These are phyloP conservation scores for Nakazawaea siamensis DNA, from an alignment of 805 yeast species.

Conservation along the genomic window DNA sequence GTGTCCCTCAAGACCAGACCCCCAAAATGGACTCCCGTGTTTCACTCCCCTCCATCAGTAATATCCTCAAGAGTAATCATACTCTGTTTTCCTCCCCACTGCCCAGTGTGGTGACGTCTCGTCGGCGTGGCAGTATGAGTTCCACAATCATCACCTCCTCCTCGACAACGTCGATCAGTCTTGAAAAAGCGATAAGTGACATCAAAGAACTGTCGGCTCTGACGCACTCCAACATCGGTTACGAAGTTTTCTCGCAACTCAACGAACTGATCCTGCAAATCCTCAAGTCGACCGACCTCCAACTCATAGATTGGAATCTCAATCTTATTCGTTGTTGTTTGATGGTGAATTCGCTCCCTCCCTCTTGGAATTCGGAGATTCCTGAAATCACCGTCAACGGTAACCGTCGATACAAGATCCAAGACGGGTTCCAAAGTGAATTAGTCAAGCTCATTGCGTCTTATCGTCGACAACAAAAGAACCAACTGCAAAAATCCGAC, in stretches of 20 bases:
- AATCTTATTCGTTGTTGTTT: slow-evolving; percentile 41
- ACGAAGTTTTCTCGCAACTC: slow-evolving; percentile 18
- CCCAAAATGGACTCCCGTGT: too few relatives aligned
- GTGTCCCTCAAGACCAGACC: too few relatives aligned
- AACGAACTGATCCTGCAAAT: slow-evolving; percentile 13
- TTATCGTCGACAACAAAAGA: slow-evolving; percentile 9
- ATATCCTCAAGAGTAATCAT: slow-evolving; percentile 5
- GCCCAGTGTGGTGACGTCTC: too few relatives aligned
- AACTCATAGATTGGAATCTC: slow-evolving; percentile 41
- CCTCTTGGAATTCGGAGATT: slow-evolving; percentile 2
- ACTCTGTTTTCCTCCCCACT: too few relatives aligned
- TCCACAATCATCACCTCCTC: too few relatives aligned
- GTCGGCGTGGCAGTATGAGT: too few relatives aligned
- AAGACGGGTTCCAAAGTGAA: slow-evolving; percentile 15
- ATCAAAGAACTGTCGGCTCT: slow-evolving; percentile 11
- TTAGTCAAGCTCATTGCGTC: slow-evolving; percentile 14
- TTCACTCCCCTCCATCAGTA: slow-evolving; percentile 8
- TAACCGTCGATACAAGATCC: slow-evolving; percentile 13
- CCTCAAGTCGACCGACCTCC: slow-evolving; percentile 5
- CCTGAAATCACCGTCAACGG: slow-evolving; percentile 10
- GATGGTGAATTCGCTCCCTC: slow-evolving; percentile 22
- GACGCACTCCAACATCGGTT: slow-evolving; percentile 15
- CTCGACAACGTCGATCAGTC: slow-evolving; percentile 9
- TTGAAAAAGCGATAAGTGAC: slow-evolving; percentile 14
- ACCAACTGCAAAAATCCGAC: slow-evolving; percentile 13